Base-by-base conservation (phyloP, 371 early-diverging fungal species). In the Apophysomyces sp. region DNA sequence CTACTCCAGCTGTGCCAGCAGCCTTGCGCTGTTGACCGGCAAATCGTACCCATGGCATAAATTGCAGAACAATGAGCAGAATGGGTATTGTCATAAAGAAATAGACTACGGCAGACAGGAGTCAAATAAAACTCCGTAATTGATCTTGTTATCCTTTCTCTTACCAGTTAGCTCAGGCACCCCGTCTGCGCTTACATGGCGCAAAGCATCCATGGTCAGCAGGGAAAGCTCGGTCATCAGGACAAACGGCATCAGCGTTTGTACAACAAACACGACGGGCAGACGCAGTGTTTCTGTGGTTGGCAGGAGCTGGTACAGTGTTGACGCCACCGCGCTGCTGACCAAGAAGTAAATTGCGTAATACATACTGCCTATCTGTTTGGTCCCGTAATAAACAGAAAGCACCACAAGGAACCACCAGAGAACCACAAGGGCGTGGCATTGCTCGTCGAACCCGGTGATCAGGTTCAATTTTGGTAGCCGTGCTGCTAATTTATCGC, bases 151-250 rank as follows among this genome's bases (percentile, higher is more conserved):
- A n/a, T n/a, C n/a, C n/a, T n/a, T n/a, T n/a, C n/a, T n/a, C 34
- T 52, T 53, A 52, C 56, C 32, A 21, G 34, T 52, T 12, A 16
- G 51, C 34, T 82, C 75, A 21, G 84, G 81, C 4, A 81, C 78
- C 30, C 84, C 84, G 49, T 84, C 84, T 21, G 82, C 82, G 27
- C 74, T 67, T 3, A 81, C 80, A 52, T 80, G 81, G 24, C 78
- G 71, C 72, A 84, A 71, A 6, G 75, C 79, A 32, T 79, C 77
- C 58, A 84, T 74, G 12, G 62, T 55, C 32, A 82, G 52, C 3
- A 78, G 63, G 7, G 74, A 21, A 26, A 79, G 54, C 37, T 82
- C 81, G 13, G 74, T 57, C 68, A 80, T 69, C 29, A 84, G 68
- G 1, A 63, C 63, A 11, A 73, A 40, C 1, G 82, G 81, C 21